These are phyloP conservation scores for Dactylellina cionopaga DNA, from an alignment of 2,329 filamentous ascomycete species.

Conservation along the genomic window DNA sequence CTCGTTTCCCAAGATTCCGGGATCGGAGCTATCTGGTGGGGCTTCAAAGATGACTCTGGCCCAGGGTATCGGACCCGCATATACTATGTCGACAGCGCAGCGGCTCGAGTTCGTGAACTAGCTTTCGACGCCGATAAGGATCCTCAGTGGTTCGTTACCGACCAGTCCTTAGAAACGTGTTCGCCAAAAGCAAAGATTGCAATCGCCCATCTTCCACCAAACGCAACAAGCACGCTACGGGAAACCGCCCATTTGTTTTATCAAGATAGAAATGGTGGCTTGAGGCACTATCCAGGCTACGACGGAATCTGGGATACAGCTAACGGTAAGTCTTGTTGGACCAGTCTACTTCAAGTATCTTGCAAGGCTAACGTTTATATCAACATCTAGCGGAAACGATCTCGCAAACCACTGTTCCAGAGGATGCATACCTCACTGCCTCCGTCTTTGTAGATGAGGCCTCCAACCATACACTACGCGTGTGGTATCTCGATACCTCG, in stretches of 20 bases:
- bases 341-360: background rate
- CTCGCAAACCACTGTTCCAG: constrained; percentile 10
- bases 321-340: constrained; percentile 19
- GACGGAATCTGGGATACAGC: constrained; percentile 21
- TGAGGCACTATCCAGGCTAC: constrained; percentile 47
- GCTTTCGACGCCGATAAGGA: constrained; percentile 37
- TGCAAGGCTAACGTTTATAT: constrained; percentile 4
- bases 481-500: constrained; percentile 29
- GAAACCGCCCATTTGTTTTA: constrained; percentile 48
- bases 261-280: constrained; percentile 8
- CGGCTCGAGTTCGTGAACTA: constrained; percentile 33
- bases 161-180: constrained; percentile 28
- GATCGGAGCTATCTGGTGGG: constrained; percentile 40
- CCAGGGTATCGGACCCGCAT: constrained; percentile 34
- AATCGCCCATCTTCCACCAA: constrained; percentile 30
- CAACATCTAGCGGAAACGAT: constrained; percentile 28
- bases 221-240: constrained; percentile 3
- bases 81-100: constrained; percentile 48
- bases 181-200: constrained; percentile 34
- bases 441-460: constrained; percentile 14
- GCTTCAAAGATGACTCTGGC: constrained; percentile 11
- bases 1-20: constrained; percentile 40
- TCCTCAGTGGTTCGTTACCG: constrained; percentile 43
- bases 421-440: constrained; percentile 15
- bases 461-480: constrained; percentile 16